Percentiles rank a stretch among this genome's conserved stretches.
Evolutionary conservation across 2,329 filamentous ascomycete species (phyloP).

Genomic region (Aspergillus uvarum): DNA sequence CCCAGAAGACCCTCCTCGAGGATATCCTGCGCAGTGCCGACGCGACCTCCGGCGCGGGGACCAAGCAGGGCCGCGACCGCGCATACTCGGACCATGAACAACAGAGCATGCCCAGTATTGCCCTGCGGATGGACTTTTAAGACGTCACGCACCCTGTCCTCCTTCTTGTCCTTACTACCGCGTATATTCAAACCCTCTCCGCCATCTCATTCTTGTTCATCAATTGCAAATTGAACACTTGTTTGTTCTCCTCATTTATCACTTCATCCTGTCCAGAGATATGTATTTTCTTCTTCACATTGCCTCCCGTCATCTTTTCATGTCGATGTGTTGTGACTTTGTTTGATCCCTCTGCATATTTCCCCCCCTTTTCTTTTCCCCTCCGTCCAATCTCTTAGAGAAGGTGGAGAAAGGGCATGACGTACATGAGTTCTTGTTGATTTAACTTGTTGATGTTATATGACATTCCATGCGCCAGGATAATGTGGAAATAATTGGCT

Average conservation of each 20-base stretch:
- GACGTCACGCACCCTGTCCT: background rate
- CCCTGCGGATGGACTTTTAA: slow-evolving; percentile 90
- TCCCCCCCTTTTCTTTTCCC: too few relatives aligned
- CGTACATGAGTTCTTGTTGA: background rate
- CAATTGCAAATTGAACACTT: background rate
- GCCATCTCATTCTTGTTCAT: background rate
- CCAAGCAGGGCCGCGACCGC: slow-evolving; percentile 42
- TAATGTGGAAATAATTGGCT: background rate
- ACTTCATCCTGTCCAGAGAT: background rate
- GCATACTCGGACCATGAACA: slow-evolving; percentile 53
- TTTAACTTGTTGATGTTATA: slow-evolving; percentile 6
- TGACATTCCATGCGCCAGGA: background rate
- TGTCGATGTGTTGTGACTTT: background rate
- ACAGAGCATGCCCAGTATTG: slow-evolving; percentile 71
- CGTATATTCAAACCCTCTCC: background rate
- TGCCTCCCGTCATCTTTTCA: background rate
- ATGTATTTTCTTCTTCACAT: too few relatives aligned
- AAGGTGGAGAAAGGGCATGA: background rate
- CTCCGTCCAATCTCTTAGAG: too few relatives aligned
- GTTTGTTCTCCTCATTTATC: background rate
- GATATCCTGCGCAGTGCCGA: slow-evolving; percentile 69
- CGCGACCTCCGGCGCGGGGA: slow-evolving; percentile 34
- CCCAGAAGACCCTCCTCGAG: slow-evolving; percentile 76
- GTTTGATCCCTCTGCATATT: background rate
- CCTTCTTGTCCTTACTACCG: background rate